Conservation (phyloP, 2,329 filamentous ascomycete genomes). For the Xylaria sp. region DNA sequence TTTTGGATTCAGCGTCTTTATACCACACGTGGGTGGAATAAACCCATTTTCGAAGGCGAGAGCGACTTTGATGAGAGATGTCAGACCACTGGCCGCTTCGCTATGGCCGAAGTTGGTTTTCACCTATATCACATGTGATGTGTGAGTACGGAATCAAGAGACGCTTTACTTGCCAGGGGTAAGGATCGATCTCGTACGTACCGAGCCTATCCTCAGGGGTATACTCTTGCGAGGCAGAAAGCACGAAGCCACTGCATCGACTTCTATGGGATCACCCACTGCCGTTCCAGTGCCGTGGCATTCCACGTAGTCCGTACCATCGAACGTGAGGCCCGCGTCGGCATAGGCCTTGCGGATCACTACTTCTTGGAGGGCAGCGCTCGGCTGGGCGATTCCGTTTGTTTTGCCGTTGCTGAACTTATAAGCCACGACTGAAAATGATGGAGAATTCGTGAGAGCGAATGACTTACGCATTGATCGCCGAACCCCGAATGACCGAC, state of each 20-base stretch:
- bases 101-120: not conserved
- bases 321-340: slow-evolving; percentile 26
- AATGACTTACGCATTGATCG: slow-evolving; percentile 13
- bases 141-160: not conserved
- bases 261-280: not conserved
- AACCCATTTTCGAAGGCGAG: not conserved
- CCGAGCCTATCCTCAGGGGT: not conserved
- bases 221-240: not conserved
- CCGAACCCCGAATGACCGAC: slow-evolving; percentile 15
- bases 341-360: slow-evolving; percentile 35
- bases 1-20: not conserved
- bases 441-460: too few species aligned
- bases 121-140: not conserved
- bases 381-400: slow-evolving; percentile 44
- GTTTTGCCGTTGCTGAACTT: slow-evolving; percentile 36
- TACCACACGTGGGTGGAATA: not conserved
- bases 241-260: not conserved
- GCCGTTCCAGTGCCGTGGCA: not conserved
- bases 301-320: not conserved
- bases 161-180: too few species aligned
- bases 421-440: too few species aligned
- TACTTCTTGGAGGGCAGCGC: slow-evolving; percentile 28
- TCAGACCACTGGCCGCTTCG: not conserved
- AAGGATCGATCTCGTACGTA: too few species aligned
- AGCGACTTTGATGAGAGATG: not conserved